Base-by-base conservation (phyloP, 139 green algal species). In the Auxenochlorella pyrenoidosa region DNA sequence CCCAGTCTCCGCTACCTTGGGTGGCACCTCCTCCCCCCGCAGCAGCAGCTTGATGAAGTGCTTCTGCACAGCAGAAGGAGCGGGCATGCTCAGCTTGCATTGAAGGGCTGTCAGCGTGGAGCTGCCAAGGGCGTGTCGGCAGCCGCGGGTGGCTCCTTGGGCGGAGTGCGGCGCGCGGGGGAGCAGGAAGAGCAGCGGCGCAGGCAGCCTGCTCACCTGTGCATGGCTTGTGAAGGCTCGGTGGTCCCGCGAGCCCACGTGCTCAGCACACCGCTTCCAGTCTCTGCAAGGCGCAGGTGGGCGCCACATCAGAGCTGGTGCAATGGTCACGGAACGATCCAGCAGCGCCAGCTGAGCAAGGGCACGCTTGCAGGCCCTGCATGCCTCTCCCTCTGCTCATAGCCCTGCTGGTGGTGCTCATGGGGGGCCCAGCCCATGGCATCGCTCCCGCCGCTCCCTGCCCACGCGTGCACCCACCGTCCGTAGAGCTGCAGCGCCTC, bases 21-120 rank as follows among this genome's bases (percentile, higher is more conserved):
- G 66, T 32, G 95, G 95, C 83, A 98, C 89, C 43, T 86, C 91
- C 90, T 96, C 90, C 5, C 95, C 95, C 34, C 89, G 88, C 72
- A 97, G 87, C 83, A 94, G 94, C 66, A 96, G 82, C 88, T 95
- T 95, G 80, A 98, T 95, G 81, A 98, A 96, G 86, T 95, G 91
- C 84, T 98, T 98, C 83, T 98, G 94, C 6, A 40, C 22, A 22
- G 54, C 34, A 63, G 51, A 21, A 15, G 6, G 38, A 28, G 38
- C 1, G 58, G 60, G 26, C 18, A 38, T 6, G 47, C 47, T 54
- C 6, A 54, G 8, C 47, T 54, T 54, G 47, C 47, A 54, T 54
- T 54, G 47, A 6, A 54, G 47, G n/a, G n/a, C n/a, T n/a, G n/a
- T n/a, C n/a, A n/a, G n/a, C n/a, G n/a, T n/a, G n/a, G n/a, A n/a